These are phyloP conservation scores for Paraurostyla sp. DNA, from an alignment of 73 alveolate genomes.

Conservation along the genomic window DNA sequence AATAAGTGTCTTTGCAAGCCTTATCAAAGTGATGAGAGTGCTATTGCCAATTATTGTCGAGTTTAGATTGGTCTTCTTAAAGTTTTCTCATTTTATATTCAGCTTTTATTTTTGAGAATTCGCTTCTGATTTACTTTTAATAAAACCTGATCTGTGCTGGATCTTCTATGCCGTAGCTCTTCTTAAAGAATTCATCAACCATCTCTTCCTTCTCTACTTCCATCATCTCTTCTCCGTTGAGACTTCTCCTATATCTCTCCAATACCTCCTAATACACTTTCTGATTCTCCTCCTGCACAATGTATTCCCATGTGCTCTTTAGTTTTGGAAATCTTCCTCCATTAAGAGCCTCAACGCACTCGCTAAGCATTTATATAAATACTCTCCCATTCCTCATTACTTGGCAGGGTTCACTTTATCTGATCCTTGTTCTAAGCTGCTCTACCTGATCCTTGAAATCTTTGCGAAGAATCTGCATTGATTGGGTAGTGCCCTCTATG, in stretches of 20 bases:
- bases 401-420: conserved; percentile 73
- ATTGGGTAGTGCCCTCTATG: conserved; percentile 80
- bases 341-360: conserved; percentile 81
- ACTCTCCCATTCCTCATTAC: conserved; percentile 71
- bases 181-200: conserved; percentile 4
- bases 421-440: conserved; percentile 75
- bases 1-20: no score
- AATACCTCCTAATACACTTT: background rate
- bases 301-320: conserved; percentile 84
- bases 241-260: background rate
- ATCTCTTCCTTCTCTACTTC: background rate
- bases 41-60: background rate
- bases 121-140: conserved; percentile 4
- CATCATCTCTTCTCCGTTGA: background rate
- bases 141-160: conserved; percentile 4
- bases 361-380: conserved; percentile 14
- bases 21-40: background rate
- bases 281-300: conserved; percentile 39
- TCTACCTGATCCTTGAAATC: conserved; percentile 68
- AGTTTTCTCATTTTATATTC: background rate
- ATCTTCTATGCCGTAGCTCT: conserved; percentile 36
- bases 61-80: background rate
- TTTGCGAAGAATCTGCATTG: conserved; percentile 73
- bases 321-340: conserved; percentile 84
- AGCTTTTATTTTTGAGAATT: conserved; percentile 10